These are phyloP conservation scores for Plasmodium billcollinsi DNA, from an alignment of 169 alveolate species.

Conservation along the genomic window DNA sequence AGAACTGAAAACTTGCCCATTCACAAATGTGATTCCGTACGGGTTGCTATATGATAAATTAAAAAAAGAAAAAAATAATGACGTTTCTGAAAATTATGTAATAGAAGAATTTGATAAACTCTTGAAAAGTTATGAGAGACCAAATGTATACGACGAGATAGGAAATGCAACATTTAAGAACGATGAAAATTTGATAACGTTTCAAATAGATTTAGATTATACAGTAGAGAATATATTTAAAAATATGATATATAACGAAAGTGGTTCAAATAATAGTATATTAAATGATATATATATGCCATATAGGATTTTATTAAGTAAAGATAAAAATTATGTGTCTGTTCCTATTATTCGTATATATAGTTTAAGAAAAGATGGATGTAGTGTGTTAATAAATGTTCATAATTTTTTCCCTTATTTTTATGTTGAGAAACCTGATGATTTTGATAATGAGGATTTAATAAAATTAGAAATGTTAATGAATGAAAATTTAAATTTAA, in stretches of 20 bases:
- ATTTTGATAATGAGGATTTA: constrained; percentile 77
- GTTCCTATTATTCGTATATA: constrained; percentile 80
- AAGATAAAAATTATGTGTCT: constrained; percentile 30
- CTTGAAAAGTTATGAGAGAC: constrained; percentile 33
- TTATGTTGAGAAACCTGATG: constrained; percentile 82
- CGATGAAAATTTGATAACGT: constrained; percentile 24
- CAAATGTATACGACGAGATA: constrained; percentile 33
- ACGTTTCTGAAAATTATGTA: constrained; percentile 18
- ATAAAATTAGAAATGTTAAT: constrained; percentile 67
- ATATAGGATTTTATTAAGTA: constrained; percentile 8
- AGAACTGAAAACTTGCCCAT: constrained; percentile 31
- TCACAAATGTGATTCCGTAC: constrained; percentile 64
- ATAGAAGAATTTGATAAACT: constrained; percentile 38
- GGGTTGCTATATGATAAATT: constrained; percentile 36
- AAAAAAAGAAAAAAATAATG: constrained; percentile 32
- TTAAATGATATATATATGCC: constrained; percentile 7
- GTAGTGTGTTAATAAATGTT: constrained; percentile 80
- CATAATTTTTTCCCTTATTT: constrained; percentile 83
- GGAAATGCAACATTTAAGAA: constrained; percentile 2
- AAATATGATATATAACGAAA: constrained; percentile 38
- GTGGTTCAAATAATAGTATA: not conserved
- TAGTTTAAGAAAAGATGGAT: constrained; percentile 79
- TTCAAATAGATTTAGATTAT: constrained; percentile 62
- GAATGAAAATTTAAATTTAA: constrained; percentile 78
- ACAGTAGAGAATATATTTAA: constrained; percentile 55